Evolutionary conservation across 768 basidiomycete species (phyloP).

Genomic region (Hypsizygus marmoreus): DNA sequence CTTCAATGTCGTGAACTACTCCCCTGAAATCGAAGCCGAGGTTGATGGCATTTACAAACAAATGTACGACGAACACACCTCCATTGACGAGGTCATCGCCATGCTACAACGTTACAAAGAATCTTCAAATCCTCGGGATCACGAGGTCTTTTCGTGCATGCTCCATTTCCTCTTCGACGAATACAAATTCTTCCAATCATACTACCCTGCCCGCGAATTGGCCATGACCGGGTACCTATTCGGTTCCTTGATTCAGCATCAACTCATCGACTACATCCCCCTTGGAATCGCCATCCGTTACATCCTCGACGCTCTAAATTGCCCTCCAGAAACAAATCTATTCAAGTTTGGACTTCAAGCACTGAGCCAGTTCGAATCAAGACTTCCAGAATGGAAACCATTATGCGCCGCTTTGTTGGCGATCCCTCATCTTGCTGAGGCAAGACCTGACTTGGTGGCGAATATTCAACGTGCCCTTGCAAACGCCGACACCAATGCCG

Average conservation of each 20-base stretch:
- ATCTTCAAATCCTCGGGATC: conserved; percentile 81
- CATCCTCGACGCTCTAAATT: conserved; percentile 90
- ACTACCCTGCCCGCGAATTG: conserved; percentile 90
- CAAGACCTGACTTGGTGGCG: conserved; percentile 77
- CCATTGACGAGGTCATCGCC: conserved; percentile 91
- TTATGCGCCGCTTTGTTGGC: conserved; percentile 86
- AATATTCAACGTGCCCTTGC: conserved; percentile 71
- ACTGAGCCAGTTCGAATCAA: conserved; percentile 81
- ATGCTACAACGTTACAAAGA: conserved; percentile 86
- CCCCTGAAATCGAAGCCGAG: conserved; percentile 87
- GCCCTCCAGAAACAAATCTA: conserved; percentile 87
- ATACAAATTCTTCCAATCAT: conserved; percentile 98
- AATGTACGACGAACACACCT: conserved; percentile 95
- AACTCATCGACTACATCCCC: conserved; percentile 91
- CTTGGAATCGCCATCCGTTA: conserved; percentile 97
- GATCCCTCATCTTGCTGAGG: conserved; percentile 85
- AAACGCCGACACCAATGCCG: conserved; percentile 51
- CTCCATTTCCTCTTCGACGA: conserved; percentile 99
- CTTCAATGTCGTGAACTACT: conserved; percentile 84
- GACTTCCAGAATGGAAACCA: conserved; percentile 90
- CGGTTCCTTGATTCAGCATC: conserved; percentile 92
- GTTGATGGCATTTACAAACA: conserved; percentile 96
- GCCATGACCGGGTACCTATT: conserved; percentile 96
- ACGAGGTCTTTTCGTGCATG: conserved; percentile 99
- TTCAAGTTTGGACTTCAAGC: conserved; percentile 97